These are phyloP conservation scores for Aspergillus clavatus DNA, from an alignment of 2,329 filamentous ascomycete genomes.

Conservation along the genomic window DNA sequence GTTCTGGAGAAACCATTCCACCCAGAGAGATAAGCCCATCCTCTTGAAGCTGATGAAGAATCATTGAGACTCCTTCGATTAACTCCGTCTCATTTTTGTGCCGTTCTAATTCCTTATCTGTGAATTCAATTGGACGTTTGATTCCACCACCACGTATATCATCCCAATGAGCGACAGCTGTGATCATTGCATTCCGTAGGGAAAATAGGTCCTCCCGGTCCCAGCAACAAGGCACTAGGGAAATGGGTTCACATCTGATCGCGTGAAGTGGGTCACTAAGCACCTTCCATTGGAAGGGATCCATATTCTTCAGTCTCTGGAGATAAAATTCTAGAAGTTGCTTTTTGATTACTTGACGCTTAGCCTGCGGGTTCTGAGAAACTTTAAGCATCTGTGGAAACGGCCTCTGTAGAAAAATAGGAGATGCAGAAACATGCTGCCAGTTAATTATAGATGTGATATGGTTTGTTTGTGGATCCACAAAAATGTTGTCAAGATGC, in stretches of 20 bases:
- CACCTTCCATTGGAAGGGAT: constrained; percentile 2
- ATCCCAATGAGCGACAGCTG: constrained; percentile 11
- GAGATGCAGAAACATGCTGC: constrained; percentile 11
- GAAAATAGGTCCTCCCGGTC: constrained; percentile 17
- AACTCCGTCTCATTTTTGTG: constrained; percentile 14
- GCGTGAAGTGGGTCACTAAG: constrained; percentile 5
- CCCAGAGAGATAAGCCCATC: constrained; percentile 14
- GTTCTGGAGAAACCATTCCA: constrained; percentile 14
- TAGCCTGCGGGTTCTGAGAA: neutral
- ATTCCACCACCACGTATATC: constrained; percentile 2
- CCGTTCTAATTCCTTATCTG: constrained; percentile 7
- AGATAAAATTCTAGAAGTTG: constrained; percentile 6
- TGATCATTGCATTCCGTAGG: constrained; percentile 14
- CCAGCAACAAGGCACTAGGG: constrained; percentile 14
- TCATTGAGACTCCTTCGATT: constrained; percentile 11
- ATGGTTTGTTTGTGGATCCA: constrained; percentile 4
- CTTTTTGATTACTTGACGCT: constrained; percentile 1
- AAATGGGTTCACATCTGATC: constrained; percentile 6
- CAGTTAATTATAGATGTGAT: constrained; percentile 14
- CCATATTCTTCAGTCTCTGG: constrained; percentile 1
- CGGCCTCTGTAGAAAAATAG: constrained; percentile 9
- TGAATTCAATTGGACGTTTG: constrained; percentile 11
- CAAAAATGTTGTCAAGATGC: constrained; percentile 7
- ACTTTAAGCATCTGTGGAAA: constrained; percentile 15
- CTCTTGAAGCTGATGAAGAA: constrained; percentile 14